Percentiles rank a stretch among this genome's conserved stretches.
phyloP scores from a whole-genome alignment of 192 early-diverging fungal genomes.

The Coemansia sp. region DNA sequence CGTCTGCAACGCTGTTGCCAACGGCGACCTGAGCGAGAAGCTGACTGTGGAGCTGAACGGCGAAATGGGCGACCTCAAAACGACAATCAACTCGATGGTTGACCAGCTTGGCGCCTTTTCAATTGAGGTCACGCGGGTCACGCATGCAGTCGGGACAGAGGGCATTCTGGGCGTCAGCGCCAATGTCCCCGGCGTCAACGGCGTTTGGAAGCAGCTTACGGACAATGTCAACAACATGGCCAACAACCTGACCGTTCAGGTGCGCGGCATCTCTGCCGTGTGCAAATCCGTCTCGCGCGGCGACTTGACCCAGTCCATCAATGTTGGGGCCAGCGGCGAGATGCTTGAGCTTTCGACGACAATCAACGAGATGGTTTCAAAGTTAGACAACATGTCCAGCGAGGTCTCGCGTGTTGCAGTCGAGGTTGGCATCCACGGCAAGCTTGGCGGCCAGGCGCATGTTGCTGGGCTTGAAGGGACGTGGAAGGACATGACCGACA shows the following conservation, averaged over 20 bases:
- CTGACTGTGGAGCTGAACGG: conserved; percentile 61
- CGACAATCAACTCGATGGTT: conserved; percentile 67
- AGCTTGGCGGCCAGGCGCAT: conserved; percentile 61
- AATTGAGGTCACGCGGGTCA: conserved; percentile 59
- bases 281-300: conserved; percentile 65
- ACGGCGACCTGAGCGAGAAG: conserved; percentile 61
- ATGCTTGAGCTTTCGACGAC: conserved; percentile 69
- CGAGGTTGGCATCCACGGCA: conserved; percentile 71
- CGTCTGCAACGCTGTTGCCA: conserved; percentile 63
- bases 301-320: conserved; percentile 65
- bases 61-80: conserved; percentile 67
- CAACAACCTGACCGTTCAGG: conserved; percentile 65
- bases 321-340: conserved; percentile 67
- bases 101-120: conserved; percentile 58
- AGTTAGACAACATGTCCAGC: conserved; percentile 56
- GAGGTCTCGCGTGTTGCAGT: conserved; percentile 74
- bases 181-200: conserved; percentile 52
- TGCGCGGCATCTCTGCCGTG: conserved; percentile 68
- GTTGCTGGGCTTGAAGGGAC: conserved; percentile 61
- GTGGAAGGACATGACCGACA: conserved; percentile 68
- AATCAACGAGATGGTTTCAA: conserved; percentile 72
- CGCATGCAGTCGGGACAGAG: conserved; percentile 52
- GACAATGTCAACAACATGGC: conserved; percentile 73
- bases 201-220: conserved; percentile 68
- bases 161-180: conserved; percentile 16